Evolutionary conservation across 1,139 yeast genomes (phyloP).

Genomic region (Suhomyces choctaworum): DNA sequence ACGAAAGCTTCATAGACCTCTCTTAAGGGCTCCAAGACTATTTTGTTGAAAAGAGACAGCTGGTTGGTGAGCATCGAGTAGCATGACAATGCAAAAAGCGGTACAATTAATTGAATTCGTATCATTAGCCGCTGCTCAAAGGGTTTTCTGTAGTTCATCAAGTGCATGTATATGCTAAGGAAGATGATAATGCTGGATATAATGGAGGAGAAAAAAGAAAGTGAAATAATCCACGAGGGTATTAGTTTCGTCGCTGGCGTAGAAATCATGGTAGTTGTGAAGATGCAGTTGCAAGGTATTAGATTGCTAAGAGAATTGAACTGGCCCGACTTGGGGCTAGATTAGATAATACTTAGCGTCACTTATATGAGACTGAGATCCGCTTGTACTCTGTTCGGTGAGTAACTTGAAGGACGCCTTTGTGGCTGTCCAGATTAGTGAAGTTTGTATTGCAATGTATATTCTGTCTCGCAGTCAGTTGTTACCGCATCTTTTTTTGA

Average conservation of each 20-base stretch:
- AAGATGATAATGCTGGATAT: slow-evolving; percentile 36
- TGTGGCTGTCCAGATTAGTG: too few relatives aligned
- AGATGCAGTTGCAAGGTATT: neutral
- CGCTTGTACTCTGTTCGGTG: too few relatives aligned
- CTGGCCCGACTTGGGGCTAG: too few relatives aligned
- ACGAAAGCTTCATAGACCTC: slow-evolving; percentile 97
- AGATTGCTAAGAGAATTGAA: too few relatives aligned
- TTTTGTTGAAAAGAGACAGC: slow-evolving; percentile 35
- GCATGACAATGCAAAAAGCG: slow-evolving; percentile 56
- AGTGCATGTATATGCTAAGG: slow-evolving; percentile 34
- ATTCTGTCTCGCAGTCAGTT: too few relatives aligned
- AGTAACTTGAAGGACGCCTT: too few relatives aligned
- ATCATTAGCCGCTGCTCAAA: slow-evolving; percentile 83
- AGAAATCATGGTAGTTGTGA: neutral
- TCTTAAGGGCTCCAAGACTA: slow-evolving; percentile 69
- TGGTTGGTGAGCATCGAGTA: slow-evolving; percentile 51
- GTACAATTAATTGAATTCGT: slow-evolving; percentile 73
- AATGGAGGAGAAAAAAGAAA: slow-evolving; percentile 38
- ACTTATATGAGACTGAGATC: too few relatives aligned
- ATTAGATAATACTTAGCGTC: too few relatives aligned
- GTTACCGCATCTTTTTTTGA: too few relatives aligned
- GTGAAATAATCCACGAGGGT: slow-evolving; percentile 35
- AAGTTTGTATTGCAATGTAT: too few relatives aligned
- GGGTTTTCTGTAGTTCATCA: slow-evolving; percentile 78
- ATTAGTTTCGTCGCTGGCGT: slow-evolving; percentile 14